phyloP scores from a whole-genome alignment of 495 filamentous ascomycete species.

The Aspergillus incahuasiensis region DNA sequence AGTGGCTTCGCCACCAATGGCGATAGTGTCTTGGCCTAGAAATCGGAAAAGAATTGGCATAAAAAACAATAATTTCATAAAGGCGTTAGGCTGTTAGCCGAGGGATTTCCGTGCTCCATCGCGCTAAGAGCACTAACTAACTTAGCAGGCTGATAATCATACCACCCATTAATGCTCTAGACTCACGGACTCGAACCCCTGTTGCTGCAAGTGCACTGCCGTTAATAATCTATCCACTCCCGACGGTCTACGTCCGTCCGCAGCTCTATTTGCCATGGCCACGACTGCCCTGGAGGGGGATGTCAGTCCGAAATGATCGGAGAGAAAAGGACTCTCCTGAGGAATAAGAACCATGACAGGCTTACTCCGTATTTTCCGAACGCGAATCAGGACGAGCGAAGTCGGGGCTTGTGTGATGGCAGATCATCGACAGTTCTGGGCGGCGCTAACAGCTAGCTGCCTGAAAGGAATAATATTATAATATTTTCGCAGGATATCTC shows the following conservation, averaged over 20 bases:
- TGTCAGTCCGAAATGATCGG: not conserved
- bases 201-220: slow-evolving; percentile 9
- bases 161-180: slow-evolving; percentile 3
- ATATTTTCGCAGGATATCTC: not conserved
- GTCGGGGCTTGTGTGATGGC: slow-evolving; percentile 17
- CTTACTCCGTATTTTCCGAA: not conserved
- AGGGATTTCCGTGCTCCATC: slow-evolving; percentile 1
- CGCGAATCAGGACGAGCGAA: slow-evolving; percentile 2
- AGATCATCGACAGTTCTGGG: slow-evolving; percentile 19
- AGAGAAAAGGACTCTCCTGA: not conserved
- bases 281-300: not conserved
- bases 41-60: not conserved
- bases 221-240: not conserved
- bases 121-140: not conserved
- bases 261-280: not conserved
- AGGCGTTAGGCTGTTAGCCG: not conserved
- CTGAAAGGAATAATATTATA: not conserved
- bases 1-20: slow-evolving; percentile 15
- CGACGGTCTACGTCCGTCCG: slow-evolving; percentile 3
- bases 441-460: slow-evolving; percentile 1
- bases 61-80: not conserved
- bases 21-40: slow-evolving; percentile 10
- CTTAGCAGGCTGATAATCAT: not conserved
- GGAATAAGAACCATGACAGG: not conserved
- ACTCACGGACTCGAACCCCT: slow-evolving; percentile 16